Evolutionary conservation across 306 rosid genomes (phyloP).

Genomic region (Hippophae tibetana): DNA sequence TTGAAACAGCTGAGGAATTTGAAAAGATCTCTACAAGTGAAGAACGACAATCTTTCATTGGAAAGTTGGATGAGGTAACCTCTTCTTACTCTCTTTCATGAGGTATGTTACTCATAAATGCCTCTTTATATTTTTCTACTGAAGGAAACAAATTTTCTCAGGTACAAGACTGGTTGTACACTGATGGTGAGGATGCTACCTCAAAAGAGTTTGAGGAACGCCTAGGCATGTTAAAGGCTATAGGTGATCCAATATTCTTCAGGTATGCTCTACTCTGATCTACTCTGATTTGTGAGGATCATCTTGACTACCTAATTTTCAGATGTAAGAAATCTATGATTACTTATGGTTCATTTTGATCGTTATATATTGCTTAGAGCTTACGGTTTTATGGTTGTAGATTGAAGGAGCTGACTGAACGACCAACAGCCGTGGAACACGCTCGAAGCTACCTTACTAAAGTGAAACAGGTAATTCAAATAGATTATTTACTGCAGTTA

Average conservation of each 20-base stretch:
- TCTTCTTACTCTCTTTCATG: slow-evolving; percentile 15
- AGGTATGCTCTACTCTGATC: slow-evolving; percentile 38
- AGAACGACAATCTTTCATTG: slow-evolving; percentile 65
- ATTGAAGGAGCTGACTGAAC: slow-evolving; percentile 77
- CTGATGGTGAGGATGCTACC: slow-evolving; percentile 92
- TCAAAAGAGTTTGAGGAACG: slow-evolving; percentile 76
- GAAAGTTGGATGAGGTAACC: slow-evolving; percentile 83
- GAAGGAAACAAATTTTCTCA: slow-evolving; percentile 23
- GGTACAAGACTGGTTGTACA: slow-evolving; percentile 98
- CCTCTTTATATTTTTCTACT: slow-evolving; percentile 8
- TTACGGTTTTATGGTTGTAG: slow-evolving; percentile 34
- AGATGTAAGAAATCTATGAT: neutral
- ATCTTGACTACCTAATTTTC: neutral
- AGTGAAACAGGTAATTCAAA: slow-evolving; percentile 54
- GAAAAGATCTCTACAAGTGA: slow-evolving; percentile 61
- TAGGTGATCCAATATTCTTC: slow-evolving; percentile 81
- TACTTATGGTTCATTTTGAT: neutral
- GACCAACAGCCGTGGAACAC: slow-evolving; percentile 60
- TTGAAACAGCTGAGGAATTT: slow-evolving; percentile 65
- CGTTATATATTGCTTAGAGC: slow-evolving; percentile 6
- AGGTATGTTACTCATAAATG: neutral
- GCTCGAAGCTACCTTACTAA: slow-evolving; percentile 60
- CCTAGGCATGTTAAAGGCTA: slow-evolving; percentile 57
- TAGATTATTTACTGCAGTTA: neutral
- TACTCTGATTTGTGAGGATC: slow-evolving; percentile 4